These are phyloP conservation scores for Trichoderma brevicompactum DNA, from an alignment of 2,329 filamentous ascomycete genomes.

Conservation along the genomic window DNA sequence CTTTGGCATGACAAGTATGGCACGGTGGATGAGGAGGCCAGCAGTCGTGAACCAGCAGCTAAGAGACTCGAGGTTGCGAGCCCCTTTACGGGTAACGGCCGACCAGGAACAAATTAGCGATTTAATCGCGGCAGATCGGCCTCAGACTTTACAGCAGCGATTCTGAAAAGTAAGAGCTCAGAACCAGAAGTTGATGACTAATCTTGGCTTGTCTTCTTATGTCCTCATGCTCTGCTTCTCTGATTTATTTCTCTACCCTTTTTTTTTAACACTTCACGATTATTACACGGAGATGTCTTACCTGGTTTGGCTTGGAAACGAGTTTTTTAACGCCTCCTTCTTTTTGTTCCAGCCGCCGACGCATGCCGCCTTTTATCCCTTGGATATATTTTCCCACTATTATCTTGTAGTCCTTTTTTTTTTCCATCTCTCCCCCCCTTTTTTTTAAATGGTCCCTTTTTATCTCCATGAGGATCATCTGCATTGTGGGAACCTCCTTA, in stretches of 20 bases:
- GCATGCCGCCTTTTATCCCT: background rate
- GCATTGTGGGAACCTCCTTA: background rate
- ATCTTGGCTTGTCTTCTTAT: constrained; percentile 10
- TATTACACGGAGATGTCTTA: background rate
- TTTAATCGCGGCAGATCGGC: constrained; percentile 21
- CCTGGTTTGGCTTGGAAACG: background rate
- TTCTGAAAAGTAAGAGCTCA: constrained; percentile 23
- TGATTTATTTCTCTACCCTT: background rate
- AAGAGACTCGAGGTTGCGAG: constrained; percentile 59
- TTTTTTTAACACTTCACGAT: background rate
- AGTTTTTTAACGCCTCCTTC: background rate
- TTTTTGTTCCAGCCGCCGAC: background rate
- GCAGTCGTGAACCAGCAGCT: constrained; percentile 51
- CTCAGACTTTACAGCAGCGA: constrained; percentile 19
- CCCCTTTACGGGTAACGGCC: constrained; percentile 40
- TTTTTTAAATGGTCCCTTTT: constrained; percentile 17
- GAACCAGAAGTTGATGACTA: constrained; percentile 20
- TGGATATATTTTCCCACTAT: background rate
- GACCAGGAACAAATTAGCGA: constrained; percentile 28
- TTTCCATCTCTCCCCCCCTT: constrained; percentile 26
- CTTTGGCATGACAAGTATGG: constrained; percentile 71
- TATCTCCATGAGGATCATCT: background rate
- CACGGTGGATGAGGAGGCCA: constrained; percentile 39
- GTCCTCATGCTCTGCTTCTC: background rate
- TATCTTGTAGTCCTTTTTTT: constrained; percentile 2